Evolutionary conservation across 163 green algal species (phyloP), one percentile per base, ranked within the genome.

Genomic region (Prototheca cutis): DNA sequence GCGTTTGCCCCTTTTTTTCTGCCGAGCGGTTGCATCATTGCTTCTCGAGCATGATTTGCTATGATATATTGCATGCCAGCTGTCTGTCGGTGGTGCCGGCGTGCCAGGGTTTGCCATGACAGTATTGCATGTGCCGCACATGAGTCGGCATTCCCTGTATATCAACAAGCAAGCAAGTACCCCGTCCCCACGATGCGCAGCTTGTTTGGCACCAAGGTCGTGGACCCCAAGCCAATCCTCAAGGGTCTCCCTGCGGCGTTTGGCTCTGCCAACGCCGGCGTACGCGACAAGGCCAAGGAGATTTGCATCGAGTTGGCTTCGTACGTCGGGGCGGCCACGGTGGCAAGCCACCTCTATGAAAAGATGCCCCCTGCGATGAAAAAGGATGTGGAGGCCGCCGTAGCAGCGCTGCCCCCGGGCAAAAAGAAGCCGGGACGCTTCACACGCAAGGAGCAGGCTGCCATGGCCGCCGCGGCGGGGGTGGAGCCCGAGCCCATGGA

Each of bases 291-390:
- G 47, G 80, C 81, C 55, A 98, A 98, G 67, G 78, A 85, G 27
- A 62, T 95, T 17, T 80, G 85, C 60, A 82, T 94, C 61, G 63
- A 66, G 78, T 40, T 68, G 24, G 48, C 47, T 6, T 42, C 56
- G 21, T 81, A 69, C 55, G 32, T 83, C 49, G 79, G 79, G 5
- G 21, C 59, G 30, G 59, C 63, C 40, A n/a, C 55, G 10, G 77
- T 92, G 36, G 64, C 79, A 40, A 70, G 59, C 4, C 61, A 79
- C 24, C 62, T 95, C 40, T 75, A 90, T 42, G 82, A 90, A 10
- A 90, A 93, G 63, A 90, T 97, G 80, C 72, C 82, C 3, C 88
- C 95, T 24, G 82, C 76, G 3, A 93, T 94, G 81, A 87, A 89
- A 24, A 87, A 87, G 27, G 91, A 97, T 29, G 74, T 96, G 30